phyloP scores from a whole-genome alignment of 208 protist genomes.

The Leishmania martiniquensis region DNA sequence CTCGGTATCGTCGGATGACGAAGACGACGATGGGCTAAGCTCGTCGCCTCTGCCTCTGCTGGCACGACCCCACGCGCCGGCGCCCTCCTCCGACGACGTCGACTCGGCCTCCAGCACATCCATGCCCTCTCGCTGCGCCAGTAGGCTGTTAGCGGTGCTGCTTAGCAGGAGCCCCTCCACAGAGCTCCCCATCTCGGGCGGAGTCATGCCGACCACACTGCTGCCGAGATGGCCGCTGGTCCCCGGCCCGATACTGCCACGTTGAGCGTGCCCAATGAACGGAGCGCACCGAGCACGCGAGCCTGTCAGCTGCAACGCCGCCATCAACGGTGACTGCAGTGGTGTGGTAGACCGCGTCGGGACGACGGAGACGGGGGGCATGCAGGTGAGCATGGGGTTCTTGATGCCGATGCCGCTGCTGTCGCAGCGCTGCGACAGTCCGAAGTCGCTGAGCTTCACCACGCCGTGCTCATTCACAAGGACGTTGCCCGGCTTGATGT shows the following conservation, averaged over 20 bases:
- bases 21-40: conserved; percentile 6
- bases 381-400: conserved; percentile 25
- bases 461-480: conserved; percentile 59
- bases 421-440: conserved; percentile 82
- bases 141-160: conserved; percentile 21
- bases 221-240: neutral
- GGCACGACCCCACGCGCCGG: neutral
- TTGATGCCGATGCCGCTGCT: conserved; percentile 25
- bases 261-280: neutral
- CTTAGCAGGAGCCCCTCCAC: neutral
- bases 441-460: conserved; percentile 97
- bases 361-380: conserved; percentile 22
- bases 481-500: conserved; percentile 93
- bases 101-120: conserved; percentile 32
- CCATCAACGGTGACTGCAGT: conserved; percentile 27
- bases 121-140: conserved; percentile 34
- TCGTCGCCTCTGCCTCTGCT: neutral
- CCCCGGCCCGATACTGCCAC: neutral
- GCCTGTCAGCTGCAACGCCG: conserved; percentile 1
- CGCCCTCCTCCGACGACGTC: conserved; percentile 14
- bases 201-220: conserved; percentile 2
- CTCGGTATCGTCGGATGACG: conserved; percentile 13
- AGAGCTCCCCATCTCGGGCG: conserved; percentile 15
- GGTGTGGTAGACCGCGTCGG: conserved; percentile 40
- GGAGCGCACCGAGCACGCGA: neutral